Conservation (phyloP, 257 asterid species). For the Paraleonurus japonicus region DNA sequence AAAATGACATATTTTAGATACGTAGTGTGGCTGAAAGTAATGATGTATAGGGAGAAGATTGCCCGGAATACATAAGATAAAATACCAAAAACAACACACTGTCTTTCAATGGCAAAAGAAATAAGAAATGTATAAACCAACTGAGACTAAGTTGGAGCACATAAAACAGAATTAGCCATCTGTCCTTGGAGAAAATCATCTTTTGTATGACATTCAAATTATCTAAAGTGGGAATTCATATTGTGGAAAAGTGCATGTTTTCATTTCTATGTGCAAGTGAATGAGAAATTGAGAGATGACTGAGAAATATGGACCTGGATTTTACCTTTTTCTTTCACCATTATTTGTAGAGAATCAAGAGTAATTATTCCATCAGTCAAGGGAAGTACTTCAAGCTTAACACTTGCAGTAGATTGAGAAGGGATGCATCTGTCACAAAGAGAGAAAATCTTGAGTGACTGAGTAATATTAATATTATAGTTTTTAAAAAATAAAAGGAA, state of each 20-base stretch:
- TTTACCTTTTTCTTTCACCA: slow-evolving; percentile 86
- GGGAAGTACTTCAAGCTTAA: slow-evolving; percentile 97
- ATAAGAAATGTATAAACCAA: neutral
- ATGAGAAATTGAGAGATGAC: slow-evolving; percentile 15
- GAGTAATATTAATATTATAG: slow-evolving; percentile 1
- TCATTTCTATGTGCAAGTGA: slow-evolving; percentile 8
- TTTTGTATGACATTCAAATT: neutral
- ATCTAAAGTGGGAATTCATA: slow-evolving; percentile 11
- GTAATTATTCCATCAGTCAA: slow-evolving; percentile 95
- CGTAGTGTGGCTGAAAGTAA: slow-evolving; percentile 13
- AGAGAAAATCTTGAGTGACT: slow-evolving; percentile 22
- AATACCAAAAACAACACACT: neutral
- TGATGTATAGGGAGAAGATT: neutral
- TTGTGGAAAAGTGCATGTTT: neutral
- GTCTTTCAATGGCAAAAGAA: neutral
- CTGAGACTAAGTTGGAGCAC: slow-evolving; percentile 3
- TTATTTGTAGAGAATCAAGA: slow-evolving; percentile 88
- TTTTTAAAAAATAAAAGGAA: neutral
- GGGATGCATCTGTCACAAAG: slow-evolving; percentile 67
- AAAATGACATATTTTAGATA: neutral
- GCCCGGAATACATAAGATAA: neutral
- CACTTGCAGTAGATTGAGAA: slow-evolving; percentile 81
- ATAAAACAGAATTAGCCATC: neutral
- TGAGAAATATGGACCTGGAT: slow-evolving; percentile 5
- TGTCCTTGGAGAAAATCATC: neutral